These are phyloP conservation scores for Paecilomyces niveus DNA, from an alignment of 2,329 filamentous ascomycete species.

Conservation along the genomic window DNA sequence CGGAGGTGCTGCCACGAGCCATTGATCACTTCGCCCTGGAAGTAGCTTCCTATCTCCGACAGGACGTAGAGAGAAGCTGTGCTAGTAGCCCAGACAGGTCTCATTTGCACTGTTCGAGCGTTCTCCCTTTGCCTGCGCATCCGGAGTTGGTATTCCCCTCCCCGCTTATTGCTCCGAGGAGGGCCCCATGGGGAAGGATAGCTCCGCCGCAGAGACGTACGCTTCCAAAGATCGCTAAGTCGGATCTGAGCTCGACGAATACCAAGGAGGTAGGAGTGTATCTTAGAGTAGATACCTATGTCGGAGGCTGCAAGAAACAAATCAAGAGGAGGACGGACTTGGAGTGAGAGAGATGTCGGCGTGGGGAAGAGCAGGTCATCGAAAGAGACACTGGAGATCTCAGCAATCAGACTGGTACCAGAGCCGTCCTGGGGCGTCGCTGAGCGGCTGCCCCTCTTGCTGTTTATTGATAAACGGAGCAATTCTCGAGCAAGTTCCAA, in stretches of 20 bases:
- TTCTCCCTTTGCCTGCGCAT: constrained; percentile 59
- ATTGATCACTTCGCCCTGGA: constrained; percentile 82
- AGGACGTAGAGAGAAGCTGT: constrained; percentile 84
- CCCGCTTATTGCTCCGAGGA: constrained; percentile 53
- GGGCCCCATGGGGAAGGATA: constrained; percentile 65
- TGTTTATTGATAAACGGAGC: constrained; percentile 54
- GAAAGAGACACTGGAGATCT: constrained; percentile 50
- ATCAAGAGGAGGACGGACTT: constrained; percentile 74
- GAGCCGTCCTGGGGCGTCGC: constrained; percentile 15
- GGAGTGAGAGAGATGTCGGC: constrained; percentile 62
- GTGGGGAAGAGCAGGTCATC: constrained; percentile 75
- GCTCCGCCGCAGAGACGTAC: constrained; percentile 67
- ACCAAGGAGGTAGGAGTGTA: constrained; percentile 80
- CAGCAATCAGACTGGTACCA: constrained; percentile 16
- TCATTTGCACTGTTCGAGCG: constrained; percentile 58
- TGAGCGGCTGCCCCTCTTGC: constrained; percentile 23
- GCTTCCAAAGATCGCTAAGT: constrained; percentile 79
- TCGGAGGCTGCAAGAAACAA: constrained; percentile 76
- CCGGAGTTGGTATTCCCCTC: constrained; percentile 54
- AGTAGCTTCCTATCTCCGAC: constrained; percentile 77
- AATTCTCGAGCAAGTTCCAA: constrained; percentile 76
- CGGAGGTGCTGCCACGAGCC: constrained; percentile 76
- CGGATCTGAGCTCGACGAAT: constrained; percentile 80
- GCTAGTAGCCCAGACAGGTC: constrained; percentile 82
- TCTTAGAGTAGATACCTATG: constrained; percentile 69